A percentile compares a stretch with the other conserved stretches of the same genome.
phyloP scores from a whole-genome alignment of 1,284 basidiomycete species.

The Coniferiporia weirii region DNA sequence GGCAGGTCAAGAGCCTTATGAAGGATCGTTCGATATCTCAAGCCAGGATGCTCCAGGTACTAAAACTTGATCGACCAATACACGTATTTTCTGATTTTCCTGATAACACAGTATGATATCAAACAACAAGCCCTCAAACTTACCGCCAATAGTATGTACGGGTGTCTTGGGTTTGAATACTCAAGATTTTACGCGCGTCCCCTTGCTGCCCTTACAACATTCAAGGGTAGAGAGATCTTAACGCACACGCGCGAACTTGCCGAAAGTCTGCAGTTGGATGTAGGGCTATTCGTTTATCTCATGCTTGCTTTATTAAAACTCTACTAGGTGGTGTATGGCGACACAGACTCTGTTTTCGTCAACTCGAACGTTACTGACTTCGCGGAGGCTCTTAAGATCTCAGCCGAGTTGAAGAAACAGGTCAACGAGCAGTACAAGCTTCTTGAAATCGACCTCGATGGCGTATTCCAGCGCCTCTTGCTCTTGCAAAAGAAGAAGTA shows the following conservation, averaged over 20 bases:
- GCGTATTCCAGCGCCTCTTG: slow-evolving; percentile 89
- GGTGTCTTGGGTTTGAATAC: slow-evolving; percentile 97
- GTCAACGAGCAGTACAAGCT: slow-evolving; percentile 96
- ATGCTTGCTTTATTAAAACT: slow-evolving; percentile 4
- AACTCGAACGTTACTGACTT: slow-evolving; percentile 1
- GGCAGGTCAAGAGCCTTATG: slow-evolving; percentile 93
- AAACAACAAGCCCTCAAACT: slow-evolving; percentile 97
- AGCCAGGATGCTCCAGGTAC: slow-evolving; percentile 82
- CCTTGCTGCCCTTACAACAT: slow-evolving; percentile 93
- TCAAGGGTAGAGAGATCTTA: slow-evolving; percentile 96
- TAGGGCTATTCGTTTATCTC: slow-evolving; percentile 32
- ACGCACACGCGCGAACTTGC: slow-evolving; percentile 92
- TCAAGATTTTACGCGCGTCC: slow-evolving; percentile 97
- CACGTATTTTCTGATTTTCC: slow-evolving; percentile 2
- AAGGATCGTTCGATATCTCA: slow-evolving; percentile 79
- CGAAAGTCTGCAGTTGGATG: slow-evolving; percentile 85
- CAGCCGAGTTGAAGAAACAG: slow-evolving; percentile 88
- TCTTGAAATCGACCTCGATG: slow-evolving; percentile 96
- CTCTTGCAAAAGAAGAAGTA: slow-evolving; percentile 99
- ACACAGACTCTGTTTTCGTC: slow-evolving; percentile 98
- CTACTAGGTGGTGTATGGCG: slow-evolving; percentile 91
- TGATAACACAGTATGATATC: slow-evolving; percentile 76
- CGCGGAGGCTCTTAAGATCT: slow-evolving; percentile 77
- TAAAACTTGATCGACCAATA: slow-evolving; percentile 8
- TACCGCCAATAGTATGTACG: slow-evolving; percentile 99